Percentiles rank a stretch among this genome's conserved stretches.
Evolutionary conservation across 1,284 basidiomycete species (phyloP).

Genomic region (Ganoderma sp.): DNA sequence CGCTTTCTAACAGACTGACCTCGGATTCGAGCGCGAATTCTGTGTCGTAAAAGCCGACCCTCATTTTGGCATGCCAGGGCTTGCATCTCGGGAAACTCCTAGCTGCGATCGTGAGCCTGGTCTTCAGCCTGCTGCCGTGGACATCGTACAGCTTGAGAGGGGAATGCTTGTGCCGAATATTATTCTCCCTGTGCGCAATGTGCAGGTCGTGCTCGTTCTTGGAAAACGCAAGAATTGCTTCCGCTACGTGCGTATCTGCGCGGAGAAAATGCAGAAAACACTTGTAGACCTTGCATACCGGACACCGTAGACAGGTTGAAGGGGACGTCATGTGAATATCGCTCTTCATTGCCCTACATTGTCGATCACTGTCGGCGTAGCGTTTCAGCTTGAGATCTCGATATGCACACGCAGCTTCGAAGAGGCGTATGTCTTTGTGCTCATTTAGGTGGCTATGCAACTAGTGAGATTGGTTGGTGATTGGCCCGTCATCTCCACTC

Average conservation of each 20-base stretch:
- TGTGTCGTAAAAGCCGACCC: conserved; percentile 30
- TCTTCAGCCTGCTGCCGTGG: conserved; percentile 43
- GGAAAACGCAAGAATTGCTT: conserved; percentile 49
- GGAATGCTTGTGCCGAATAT: conserved; percentile 16
- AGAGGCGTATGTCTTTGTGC: conserved; percentile 32
- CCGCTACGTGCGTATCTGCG: conserved; percentile 55
- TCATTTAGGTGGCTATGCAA: not conserved
- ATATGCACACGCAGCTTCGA: conserved; percentile 43
- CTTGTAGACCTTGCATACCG: conserved; percentile 21
- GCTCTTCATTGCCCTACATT: not conserved
- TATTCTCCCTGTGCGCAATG: conserved; percentile 44
- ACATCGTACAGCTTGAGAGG: conserved; percentile 42
- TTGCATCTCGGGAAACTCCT: conserved; percentile 50
- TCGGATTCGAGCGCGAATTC: conserved; percentile 13
- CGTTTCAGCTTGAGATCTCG: conserved; percentile 9
- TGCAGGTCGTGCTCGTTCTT: conserved; percentile 50
- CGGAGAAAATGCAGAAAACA: conserved; percentile 62
- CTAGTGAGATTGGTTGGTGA: not conserved
- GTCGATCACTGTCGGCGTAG: not conserved
- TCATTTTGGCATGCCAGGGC: conserved; percentile 29
- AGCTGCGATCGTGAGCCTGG: conserved; percentile 47
- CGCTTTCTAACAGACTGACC: not conserved
- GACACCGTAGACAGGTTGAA: not conserved
- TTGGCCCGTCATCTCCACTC: not conserved
- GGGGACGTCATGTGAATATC: not conserved